Evolutionary conservation across 2,329 filamentous ascomycete genomes (phyloP).

Genomic region (Aphanoascus verrucosus): DNA sequence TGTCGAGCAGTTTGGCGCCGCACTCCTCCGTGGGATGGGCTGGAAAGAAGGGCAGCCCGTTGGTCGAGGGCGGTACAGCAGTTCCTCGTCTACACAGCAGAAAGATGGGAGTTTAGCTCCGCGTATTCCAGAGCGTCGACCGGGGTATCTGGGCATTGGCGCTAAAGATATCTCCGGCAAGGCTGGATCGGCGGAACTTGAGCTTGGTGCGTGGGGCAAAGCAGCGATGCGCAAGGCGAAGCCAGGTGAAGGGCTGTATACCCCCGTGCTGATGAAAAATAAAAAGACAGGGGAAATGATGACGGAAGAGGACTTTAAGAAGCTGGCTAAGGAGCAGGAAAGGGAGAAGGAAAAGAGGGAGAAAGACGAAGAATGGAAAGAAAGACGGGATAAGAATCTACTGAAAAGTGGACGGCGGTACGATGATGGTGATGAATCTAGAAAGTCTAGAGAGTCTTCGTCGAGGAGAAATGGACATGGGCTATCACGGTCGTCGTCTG

Average conservation of each 20-base stretch:
- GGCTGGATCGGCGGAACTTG: constrained; percentile 44
- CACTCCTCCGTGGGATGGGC: constrained; percentile 83
- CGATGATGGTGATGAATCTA: constrained; percentile 26
- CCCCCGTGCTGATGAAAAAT: constrained; percentile 51
- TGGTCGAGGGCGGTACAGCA: constrained; percentile 44
- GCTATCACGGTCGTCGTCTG: constrained; percentile 23
- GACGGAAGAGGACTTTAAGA: constrained; percentile 52
- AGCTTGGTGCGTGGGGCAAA: constrained; percentile 72
- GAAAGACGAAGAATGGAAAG: constrained; percentile 36
- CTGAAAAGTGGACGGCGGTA: constrained; percentile 29
- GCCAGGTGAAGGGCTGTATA: constrained; percentile 43
- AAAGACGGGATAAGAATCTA: constrained; percentile 36
- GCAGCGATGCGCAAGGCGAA: constrained; percentile 43
- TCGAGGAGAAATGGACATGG: constrained; percentile 28
- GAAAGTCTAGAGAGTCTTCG: constrained; percentile 30
- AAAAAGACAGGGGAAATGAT: constrained; percentile 52
- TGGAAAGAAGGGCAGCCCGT: constrained; percentile 65
- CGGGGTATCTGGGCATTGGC: constrained; percentile 76
- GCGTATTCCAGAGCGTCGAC: constrained; percentile 57
- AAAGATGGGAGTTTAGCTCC: constrained; percentile 46
- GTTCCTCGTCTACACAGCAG: constrained; percentile 24
- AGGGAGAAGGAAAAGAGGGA: constrained; percentile 32
- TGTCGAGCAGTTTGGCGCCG: constrained; percentile 88
- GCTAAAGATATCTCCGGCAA: constrained; percentile 62
- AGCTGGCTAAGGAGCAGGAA: constrained; percentile 40